Evolutionary conservation across 306 rosid species (phyloP), one percentile per base, ranked within the genome.

Genomic region (Rosa rugosa): DNA sequence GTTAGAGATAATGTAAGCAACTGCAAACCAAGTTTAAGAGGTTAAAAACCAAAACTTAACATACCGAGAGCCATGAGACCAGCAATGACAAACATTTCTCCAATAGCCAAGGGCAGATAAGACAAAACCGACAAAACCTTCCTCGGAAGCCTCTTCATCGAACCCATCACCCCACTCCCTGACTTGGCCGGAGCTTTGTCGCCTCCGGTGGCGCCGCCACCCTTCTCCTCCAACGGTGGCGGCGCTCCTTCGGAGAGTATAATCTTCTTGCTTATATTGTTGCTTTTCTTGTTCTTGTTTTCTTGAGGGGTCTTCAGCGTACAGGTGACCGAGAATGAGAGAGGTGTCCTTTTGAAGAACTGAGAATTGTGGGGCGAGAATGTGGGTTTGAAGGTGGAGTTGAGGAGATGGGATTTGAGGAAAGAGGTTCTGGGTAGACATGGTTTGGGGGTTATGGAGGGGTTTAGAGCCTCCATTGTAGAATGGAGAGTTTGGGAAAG

Each of bases 71-170:
- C 98, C 98, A 95, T 92, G 47, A 95, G 80, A 78, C 82, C 89
- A 72, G 99, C 96, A 82, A 91, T 86, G 18, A 83, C 69, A 68
- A 88, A 95, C 97, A 95, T 95, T 86, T 95, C 98, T 54, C 95
- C 99, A 84, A 95, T 88, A 85, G 99, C 99, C 88, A 95, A 84
- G 49, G 97, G 94, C 81, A 95, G 88, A 87, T 90, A 88, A 83
- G 99, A 87, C 84, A 95, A 82, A 95, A 83, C 71, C 68, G 82
- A 80, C 83, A 95, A 83, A 17, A 86, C 47, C 86, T 76, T 91
- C 71, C 85, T 91, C 5, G 90, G 88, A 25, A 92, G 47, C 79
- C 75, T 83, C 80, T 82, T 95, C 10, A 78, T 77, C 71, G 81
- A n/a, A 77, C 84, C 76, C 87, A 46, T 65, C 72, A 69, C 46